These are phyloP conservation scores for Passalora sequoiae DNA, from an alignment of 2,329 filamentous ascomycete species.

Conservation along the genomic window DNA sequence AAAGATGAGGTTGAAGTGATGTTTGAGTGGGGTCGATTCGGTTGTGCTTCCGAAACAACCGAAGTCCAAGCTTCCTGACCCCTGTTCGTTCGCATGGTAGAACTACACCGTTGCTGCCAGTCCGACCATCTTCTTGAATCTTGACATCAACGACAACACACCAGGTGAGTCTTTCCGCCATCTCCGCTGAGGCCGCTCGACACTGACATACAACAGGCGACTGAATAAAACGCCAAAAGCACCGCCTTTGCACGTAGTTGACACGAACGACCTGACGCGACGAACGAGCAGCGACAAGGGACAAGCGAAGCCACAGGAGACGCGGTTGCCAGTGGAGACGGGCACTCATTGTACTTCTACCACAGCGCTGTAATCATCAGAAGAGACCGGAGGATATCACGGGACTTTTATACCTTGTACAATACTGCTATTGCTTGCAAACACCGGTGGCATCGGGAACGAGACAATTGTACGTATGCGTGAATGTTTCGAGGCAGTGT, in stretches of 20 bases:
- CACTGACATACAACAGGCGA: not conserved
- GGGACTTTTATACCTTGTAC: constrained; percentile 2
- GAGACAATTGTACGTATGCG: constrained; percentile 24
- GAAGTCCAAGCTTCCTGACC: not conserved
- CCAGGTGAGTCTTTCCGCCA: not conserved
- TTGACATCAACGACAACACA: constrained; percentile 4
- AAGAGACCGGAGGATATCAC: not conserved
- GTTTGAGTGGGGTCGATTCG: not conserved
- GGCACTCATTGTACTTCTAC: not conserved
- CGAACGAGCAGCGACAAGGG: not conserved
- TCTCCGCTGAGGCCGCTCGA: not conserved
- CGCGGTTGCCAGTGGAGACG: not conserved
- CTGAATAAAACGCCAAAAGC: not conserved
- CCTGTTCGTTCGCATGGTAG: too few species aligned
- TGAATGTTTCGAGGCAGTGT: too few species aligned
- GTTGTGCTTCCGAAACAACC: not conserved
- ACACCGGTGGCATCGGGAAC: too few species aligned
- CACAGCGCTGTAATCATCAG: not conserved
- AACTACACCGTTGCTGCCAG: not conserved
- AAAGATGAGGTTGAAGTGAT: not conserved
- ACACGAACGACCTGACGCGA: not conserved
- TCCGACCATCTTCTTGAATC: not conserved
- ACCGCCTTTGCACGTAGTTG: not conserved
- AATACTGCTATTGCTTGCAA: constrained; percentile 2
- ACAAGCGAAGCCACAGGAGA: too few species aligned